Base-by-base conservation (phyloP, 192 early-diverging fungal species). In the Coemansia sp. region DNA sequence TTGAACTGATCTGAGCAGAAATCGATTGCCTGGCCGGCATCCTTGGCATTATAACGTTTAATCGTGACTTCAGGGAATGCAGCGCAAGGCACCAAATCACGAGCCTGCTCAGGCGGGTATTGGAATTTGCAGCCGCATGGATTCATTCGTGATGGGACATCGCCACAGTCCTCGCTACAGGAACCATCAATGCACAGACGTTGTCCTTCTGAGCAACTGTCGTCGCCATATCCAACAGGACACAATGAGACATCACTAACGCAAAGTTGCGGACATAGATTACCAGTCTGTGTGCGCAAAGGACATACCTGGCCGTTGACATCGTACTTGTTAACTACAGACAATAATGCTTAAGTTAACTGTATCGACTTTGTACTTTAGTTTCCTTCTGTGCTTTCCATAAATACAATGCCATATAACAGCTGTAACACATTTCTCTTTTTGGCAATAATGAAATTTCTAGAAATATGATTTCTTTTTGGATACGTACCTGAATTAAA, bases 191-290 rank as follows among this genome's bases (percentile, higher is more conserved):
- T 69, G 56, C 85, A 86, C 28, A 78, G 73, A 7, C 61, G 38
- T 55, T 79, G 61, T 31, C 82, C 82, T 49, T 41, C 21, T 38
- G 78, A 58, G 62, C 83, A 86, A 26, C 56, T 53, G 50, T 69
- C 58, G 19, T 75, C 74, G 18, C 55, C 59, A 22, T 65, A 32
- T 22, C 67, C 67, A 16, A 49, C 30, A 22, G 83, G 83, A 49
- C 83, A 86, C 34, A 73, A 60, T 5, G 54, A 21, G 7, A 83
- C 53, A 34, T 80, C 69, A 54, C 66, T 56, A 7, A 86, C 85
- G 54, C 85, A 86, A 16, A 86, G 23, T n/a, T 60, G 54, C 8
- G 83, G 79, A 52, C 85, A 86, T n/a, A 74, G 61, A 21, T 72
- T 68, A 12, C 66, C 65, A 9, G 64, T 49, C 56, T 78, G 77